Conservation (phyloP, 148 eudicot genomes). For the Vaccinium corymbosum region DNA sequence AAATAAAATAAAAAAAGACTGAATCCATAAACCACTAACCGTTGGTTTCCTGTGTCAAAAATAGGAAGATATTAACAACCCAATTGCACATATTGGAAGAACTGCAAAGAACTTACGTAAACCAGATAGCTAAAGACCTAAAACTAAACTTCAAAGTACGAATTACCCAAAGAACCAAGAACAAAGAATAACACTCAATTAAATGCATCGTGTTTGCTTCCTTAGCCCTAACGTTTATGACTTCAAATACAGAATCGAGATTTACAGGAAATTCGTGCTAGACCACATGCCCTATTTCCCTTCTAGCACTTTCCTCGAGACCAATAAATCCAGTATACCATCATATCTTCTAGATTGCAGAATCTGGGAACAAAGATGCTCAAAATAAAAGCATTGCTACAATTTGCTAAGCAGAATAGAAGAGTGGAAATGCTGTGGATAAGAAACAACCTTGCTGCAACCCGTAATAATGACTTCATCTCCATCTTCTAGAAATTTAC, state of each 20-base stretch:
- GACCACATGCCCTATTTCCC: neutral
- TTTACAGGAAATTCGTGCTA: neutral
- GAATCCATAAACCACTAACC: neutral
- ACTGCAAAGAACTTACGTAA: neutral
- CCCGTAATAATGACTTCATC: slow-evolving; percentile 85
- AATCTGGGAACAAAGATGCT: neutral
- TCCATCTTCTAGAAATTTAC: slow-evolving; percentile 88
- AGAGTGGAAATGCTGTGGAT: slow-evolving; percentile 1
- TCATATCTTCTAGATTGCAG: neutral
- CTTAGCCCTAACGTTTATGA: neutral
- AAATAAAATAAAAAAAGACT: neutral
- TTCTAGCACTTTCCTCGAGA: neutral
- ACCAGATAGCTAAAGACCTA: neutral
- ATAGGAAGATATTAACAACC: neutral
- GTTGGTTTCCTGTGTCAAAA: neutral
- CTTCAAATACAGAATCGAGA: neutral
- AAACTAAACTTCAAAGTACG: neutral
- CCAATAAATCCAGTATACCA: neutral
- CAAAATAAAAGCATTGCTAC: neutral
- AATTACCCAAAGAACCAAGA: neutral
- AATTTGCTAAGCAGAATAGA: slow-evolving; percentile 1
- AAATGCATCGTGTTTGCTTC: neutral
- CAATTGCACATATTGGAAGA: neutral
- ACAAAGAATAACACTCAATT: neutral
- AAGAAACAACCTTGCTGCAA: slow-evolving; percentile 58